Base-by-base conservation (phyloP, 176 grass and related monocot genomes). In the Puccinellia tenuiflora region DNA sequence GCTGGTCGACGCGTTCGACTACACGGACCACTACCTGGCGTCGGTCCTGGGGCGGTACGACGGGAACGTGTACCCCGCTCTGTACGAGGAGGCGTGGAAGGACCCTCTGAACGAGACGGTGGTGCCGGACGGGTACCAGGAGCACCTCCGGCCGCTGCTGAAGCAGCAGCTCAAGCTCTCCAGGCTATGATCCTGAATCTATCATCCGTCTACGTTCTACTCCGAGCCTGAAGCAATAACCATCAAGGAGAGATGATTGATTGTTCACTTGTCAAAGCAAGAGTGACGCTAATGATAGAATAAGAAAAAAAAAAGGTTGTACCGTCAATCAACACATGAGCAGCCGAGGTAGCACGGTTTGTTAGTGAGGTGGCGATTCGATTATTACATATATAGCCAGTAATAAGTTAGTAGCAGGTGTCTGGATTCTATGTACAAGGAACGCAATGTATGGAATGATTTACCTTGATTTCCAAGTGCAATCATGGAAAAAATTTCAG, bases 21-120 rank as follows among this genome's bases (percentile, higher is more conserved):
- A 99, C 91, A 99, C 96, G 0, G 93, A 99, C 74, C 96, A 99
- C 84, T 99, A 84, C 59, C 82, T 99, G 77, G 85, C 89, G 0
- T 99, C 96, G 0, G 89, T 73, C 46, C 86, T 99, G 10, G 96
- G 96, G 8, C 85, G 96, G 5, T 90, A 89, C 6, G 93, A 99
- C 12, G 96, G 96, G 17, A 83, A 96, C 5, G 96, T 94, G 18
- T 99, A 99, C 66, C 96, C 93, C 0, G 86, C 88, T 5, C 89
- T 96, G 64, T 99, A 96, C 11, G 87, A 87, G 33, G 89, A 93
- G 67, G 96, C 93, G 0, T 99, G 96, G 96, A 93, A 99, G 79
- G 93, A 96, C 63, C 96, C 96, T 2, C 83, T 99, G n/a, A 99
- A 99, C 39, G 89, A 96, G 30, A 86, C 89, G 9, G 86, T 77